Evolutionary conservation across 2,329 filamentous ascomycete species (phyloP).

Genomic region (Ascochyta lentis): DNA sequence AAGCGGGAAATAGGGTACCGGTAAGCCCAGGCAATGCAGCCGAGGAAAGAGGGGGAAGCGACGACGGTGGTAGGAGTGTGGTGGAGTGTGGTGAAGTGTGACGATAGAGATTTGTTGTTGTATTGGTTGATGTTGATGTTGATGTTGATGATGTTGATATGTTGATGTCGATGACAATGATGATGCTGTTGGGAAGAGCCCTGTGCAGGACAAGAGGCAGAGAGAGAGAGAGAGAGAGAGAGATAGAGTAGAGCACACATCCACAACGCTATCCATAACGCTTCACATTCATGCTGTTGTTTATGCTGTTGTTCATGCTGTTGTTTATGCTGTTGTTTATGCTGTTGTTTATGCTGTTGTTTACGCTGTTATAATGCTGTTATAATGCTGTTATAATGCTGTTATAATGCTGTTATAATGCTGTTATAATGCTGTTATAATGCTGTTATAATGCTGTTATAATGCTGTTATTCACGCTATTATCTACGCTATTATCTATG

Average conservation of each 20-base stretch:
- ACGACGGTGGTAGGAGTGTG: too few species aligned
- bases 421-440: too few species aligned
- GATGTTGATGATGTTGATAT: background rate
- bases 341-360: too few species aligned
- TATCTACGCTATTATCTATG: too few species aligned
- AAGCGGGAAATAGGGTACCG: constrained; percentile 34
- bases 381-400: too few species aligned
- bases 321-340: too few species aligned
- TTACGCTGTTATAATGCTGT: too few species aligned
- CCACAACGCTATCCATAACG: constrained; percentile 14
- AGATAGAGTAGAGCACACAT: constrained; percentile 1
- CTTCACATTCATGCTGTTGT: background rate
- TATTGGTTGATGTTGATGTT: background rate
- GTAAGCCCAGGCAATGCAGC: background rate
- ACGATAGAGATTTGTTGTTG: background rate
- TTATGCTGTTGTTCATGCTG: too few species aligned
- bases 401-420: too few species aligned
- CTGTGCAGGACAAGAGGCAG: background rate
- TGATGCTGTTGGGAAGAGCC: background rate
- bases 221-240: background rate
- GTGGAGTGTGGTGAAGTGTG: background rate
- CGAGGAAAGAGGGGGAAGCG: background rate
- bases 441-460: too few species aligned
- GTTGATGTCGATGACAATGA: background rate
- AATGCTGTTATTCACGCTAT: too few species aligned